phyloP scores from a whole-genome alignment of 805 yeast species.

The Kodamaea sagamina region DNA sequence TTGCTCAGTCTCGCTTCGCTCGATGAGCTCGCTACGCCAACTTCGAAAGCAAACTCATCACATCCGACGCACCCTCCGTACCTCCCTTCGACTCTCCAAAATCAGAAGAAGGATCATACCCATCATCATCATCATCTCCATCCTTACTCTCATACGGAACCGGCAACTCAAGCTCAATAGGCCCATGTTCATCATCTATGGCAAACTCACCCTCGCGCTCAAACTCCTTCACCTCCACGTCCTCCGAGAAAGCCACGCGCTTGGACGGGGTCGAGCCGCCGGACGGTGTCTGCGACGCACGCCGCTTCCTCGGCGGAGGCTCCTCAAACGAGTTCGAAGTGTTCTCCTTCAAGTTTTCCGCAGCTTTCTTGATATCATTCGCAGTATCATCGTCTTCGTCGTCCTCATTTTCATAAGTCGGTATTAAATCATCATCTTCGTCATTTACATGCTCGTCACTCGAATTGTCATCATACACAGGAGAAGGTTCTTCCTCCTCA shows the following conservation, averaged over 20 bases:
- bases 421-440: slow-evolving; percentile 19
- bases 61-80: slow-evolving; percentile 18
- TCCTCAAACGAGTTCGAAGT: slow-evolving; percentile 10
- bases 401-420: slow-evolving; percentile 20
- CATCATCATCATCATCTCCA: slow-evolving; percentile 19
- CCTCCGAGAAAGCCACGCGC: slow-evolving; percentile 45
- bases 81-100: slow-evolving; percentile 14
- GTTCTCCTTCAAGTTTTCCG: slow-evolving; percentile 6
- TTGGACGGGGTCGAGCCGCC: slow-evolving; percentile 31
- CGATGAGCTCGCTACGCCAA: too few species aligned
- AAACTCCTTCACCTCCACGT: slow-evolving; percentile 43
- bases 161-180: background rate
- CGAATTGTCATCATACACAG: slow-evolving; percentile 24
- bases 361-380: background rate
- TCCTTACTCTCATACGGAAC: slow-evolving; percentile 24
- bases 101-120: slow-evolving; percentile 23
- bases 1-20: too few species aligned
- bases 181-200: slow-evolving; percentile 3
- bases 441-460: slow-evolving; percentile 14
- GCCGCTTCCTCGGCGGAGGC: slow-evolving; percentile 18
- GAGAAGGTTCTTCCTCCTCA: slow-evolving; percentile 31
- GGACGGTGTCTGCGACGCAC: slow-evolving; percentile 24
- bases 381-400: slow-evolving; percentile 14
- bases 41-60: slow-evolving; percentile 37
- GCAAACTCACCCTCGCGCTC: slow-evolving; percentile 30